Percentiles rank a stretch among this genome's conserved stretches.
phyloP scores from a whole-genome alignment of 148 eudicot genomes.

The Silene conica region DNA sequence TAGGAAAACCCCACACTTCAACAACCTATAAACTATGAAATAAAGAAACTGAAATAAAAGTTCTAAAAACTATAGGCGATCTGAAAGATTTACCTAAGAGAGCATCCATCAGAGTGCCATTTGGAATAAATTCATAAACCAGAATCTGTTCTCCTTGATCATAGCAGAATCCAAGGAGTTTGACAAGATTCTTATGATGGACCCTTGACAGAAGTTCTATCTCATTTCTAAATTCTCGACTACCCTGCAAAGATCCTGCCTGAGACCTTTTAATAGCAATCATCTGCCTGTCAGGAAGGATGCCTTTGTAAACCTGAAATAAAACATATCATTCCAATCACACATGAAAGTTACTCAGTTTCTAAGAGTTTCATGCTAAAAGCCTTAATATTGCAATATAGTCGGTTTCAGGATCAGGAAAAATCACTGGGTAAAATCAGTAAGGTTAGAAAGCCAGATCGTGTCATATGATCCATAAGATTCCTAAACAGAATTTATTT shows the following conservation, averaged over 20 bases:
- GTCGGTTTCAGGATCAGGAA: too few species aligned
- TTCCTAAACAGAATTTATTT: too few species aligned
- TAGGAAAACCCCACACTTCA: too few species aligned
- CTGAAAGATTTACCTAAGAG: slow-evolving; percentile 1
- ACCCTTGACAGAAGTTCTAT: slow-evolving; percentile 1
- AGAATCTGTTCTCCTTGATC: slow-evolving; percentile 8
- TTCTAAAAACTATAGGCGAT: background rate
- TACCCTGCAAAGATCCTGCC: background rate
- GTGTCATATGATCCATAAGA: too few species aligned
- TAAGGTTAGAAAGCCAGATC: too few species aligned
- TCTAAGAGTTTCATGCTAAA: too few species aligned
- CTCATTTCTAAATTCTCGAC: slow-evolving; percentile 2
- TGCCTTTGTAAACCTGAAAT: background rate
- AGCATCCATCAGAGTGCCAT: background rate
- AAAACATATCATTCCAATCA: too few species aligned
- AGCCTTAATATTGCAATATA: too few species aligned
- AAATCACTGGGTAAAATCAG: too few species aligned
- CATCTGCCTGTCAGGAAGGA: background rate
- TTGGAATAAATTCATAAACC: background rate
- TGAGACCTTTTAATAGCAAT: slow-evolving; percentile 3
- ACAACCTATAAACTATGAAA: too few species aligned
- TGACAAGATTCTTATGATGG: slow-evolving; percentile 5
- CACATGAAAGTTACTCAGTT: too few species aligned
- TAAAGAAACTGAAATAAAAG: too few species aligned
- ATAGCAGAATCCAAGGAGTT: background rate